Conservation (phyloP, 352 stramenopile species). For the Aphanomyces stellatus region DNA sequence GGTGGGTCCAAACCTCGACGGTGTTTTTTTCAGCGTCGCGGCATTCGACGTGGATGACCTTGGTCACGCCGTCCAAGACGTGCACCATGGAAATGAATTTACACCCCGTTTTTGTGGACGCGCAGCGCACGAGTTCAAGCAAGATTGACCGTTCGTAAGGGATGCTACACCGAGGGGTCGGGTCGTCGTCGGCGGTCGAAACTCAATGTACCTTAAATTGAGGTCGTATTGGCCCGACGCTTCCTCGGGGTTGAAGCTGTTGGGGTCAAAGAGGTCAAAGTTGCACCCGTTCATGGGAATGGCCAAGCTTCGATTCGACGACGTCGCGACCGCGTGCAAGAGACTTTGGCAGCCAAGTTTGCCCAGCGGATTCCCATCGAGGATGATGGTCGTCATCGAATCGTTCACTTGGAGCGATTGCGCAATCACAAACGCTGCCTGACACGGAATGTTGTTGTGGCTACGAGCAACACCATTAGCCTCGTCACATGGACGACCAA, state of each 20-base stretch:
- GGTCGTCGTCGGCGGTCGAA: not conserved
- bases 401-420: constrained; percentile 51
- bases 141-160: constrained; percentile 66
- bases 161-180: constrained; percentile 23
- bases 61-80: constrained; percentile 34
- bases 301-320: constrained; percentile 39
- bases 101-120: constrained; percentile 67
- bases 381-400: constrained; percentile 30
- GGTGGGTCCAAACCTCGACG: not conserved
- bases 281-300: constrained; percentile 65
- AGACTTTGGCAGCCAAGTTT: constrained; percentile 46
- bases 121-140: constrained; percentile 56
- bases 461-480: not conserved
- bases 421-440: constrained; percentile 51
- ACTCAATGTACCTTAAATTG: constrained; percentile 32
- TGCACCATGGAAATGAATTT: constrained; percentile 74
- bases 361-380: constrained; percentile 64
- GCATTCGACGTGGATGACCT: constrained; percentile 53
- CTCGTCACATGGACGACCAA: not conserved
- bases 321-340: constrained; percentile 52
- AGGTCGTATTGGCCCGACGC: constrained; percentile 64
- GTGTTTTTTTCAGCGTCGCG: constrained; percentile 29
- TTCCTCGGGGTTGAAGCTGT: constrained; percentile 60
- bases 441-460: constrained; percentile 71
- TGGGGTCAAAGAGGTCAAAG: constrained; percentile 57